These are phyloP conservation scores for Trichophyton schoenleinii DNA, from an alignment of 2,329 filamentous ascomycete species.

Conservation along the genomic window DNA sequence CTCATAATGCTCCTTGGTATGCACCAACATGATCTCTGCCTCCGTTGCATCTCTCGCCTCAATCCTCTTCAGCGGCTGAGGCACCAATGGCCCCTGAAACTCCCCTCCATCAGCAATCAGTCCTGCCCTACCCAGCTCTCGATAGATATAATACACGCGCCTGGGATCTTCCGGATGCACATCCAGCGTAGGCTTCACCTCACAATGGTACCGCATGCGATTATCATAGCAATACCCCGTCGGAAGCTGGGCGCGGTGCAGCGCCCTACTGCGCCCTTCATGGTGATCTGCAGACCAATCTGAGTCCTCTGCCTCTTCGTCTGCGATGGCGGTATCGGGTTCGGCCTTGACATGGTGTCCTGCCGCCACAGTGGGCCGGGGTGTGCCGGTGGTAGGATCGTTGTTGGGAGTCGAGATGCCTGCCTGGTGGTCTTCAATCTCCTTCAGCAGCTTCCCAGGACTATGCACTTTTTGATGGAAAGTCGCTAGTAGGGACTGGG, in stretches of 20 bases:
- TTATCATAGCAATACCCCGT: constrained; percentile 83
- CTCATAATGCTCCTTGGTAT: constrained; percentile 61
- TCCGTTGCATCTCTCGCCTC: constrained; percentile 61
- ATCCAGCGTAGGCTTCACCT: constrained; percentile 55
- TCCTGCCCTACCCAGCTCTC: constrained; percentile 69
- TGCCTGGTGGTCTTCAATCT: constrained; percentile 10
- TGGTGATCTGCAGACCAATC: constrained; percentile 30
- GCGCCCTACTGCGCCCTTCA: constrained; percentile 27
- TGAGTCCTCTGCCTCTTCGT: constrained; percentile 23
- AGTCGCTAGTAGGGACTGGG: constrained; percentile 9
- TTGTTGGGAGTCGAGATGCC: constrained; percentile 1
- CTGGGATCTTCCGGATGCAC: constrained; percentile 91
- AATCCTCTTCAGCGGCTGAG: constrained; percentile 55
- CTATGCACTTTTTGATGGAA: constrained; percentile 16
- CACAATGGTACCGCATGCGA: constrained; percentile 90
- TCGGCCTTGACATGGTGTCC: constrained; percentile 9
- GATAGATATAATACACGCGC: constrained; percentile 85
- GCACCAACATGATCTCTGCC: constrained; percentile 69
- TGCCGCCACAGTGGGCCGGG: background rate
- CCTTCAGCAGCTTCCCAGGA: constrained; percentile 10
- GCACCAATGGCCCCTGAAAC: constrained; percentile 35
- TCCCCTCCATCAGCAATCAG: constrained; percentile 53
- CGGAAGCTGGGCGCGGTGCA: constrained; percentile 42
- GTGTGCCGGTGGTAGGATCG: background rate
- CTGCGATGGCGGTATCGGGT: constrained; percentile 22